Conservation (phyloP, 257 asterid genomes). For the Capsicum baccatum region DNA sequence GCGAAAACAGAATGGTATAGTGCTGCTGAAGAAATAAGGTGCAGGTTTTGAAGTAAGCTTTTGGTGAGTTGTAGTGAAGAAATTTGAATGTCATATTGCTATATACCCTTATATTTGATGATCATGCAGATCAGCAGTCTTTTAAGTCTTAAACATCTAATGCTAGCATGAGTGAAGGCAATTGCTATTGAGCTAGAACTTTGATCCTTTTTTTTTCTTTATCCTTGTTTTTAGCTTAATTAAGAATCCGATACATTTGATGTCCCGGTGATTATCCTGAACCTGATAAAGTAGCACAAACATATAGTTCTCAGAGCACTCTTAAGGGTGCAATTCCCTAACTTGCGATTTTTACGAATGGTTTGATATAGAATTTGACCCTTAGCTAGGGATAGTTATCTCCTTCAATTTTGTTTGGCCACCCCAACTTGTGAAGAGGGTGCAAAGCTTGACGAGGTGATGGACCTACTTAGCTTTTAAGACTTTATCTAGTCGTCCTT, state of each 20-base stretch:
- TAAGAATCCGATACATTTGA: not conserved
- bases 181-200: not conserved
- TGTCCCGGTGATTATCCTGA: not conserved
- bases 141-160: not conserved
- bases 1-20: not conserved
- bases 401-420: not conserved
- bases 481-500: not conserved
- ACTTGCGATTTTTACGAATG: not conserved
- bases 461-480: not conserved
- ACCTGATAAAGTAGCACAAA: not conserved
- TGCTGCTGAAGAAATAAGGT: conserved; percentile 1
- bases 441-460: not conserved
- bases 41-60: not conserved
- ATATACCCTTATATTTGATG: not conserved
- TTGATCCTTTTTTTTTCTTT: not conserved
- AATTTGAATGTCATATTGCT: not conserved
- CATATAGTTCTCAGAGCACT: not conserved
- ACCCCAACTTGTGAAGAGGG: not conserved
- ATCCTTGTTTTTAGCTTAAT: not conserved
- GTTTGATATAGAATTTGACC: not conserved
- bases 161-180: not conserved
- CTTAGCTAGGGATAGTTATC: not conserved
- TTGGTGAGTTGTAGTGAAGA: not conserved
- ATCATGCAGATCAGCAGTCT: not conserved
- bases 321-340: not conserved